Conservation (phyloP, 495 filamentous ascomycete species). For the Tuber umbilicatum region DNA sequence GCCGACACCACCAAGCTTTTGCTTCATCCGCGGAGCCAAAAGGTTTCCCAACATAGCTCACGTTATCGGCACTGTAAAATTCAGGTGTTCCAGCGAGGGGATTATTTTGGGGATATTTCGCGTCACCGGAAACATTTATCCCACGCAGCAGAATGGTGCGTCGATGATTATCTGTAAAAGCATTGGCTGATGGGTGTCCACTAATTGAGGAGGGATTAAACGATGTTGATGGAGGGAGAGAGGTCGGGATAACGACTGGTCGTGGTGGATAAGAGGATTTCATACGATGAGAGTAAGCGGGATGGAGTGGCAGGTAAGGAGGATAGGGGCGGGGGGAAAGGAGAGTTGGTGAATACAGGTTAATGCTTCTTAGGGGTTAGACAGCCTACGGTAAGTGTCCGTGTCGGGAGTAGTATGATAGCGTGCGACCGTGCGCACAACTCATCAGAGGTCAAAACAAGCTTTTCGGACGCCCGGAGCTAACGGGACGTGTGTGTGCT, state of each 20-base stretch:
- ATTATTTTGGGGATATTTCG: slow-evolving; percentile 47
- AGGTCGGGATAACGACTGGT: slow-evolving; percentile 18
- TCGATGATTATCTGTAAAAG: slow-evolving; percentile 47
- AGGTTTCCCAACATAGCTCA: slow-evolving; percentile 56
- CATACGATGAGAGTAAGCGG: not conserved
- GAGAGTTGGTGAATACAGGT: slow-evolving; percentile 3
- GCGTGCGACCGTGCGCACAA: not conserved
- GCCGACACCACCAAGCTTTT: slow-evolving; percentile 55
- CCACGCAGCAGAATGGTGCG: slow-evolving; percentile 55
- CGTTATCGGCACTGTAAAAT: slow-evolving; percentile 51
- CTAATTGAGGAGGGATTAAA: slow-evolving; percentile 26
- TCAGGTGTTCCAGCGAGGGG: slow-evolving; percentile 48
- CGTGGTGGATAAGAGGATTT: slow-evolving; percentile 7
- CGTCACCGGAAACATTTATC: slow-evolving; percentile 61
- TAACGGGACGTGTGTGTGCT: not conserved
- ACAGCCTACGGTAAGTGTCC: no score
- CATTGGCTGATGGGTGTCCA: slow-evolving; percentile 24
- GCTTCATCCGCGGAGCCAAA: slow-evolving; percentile 58
- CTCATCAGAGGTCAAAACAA: not conserved
- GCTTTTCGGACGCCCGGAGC: not conserved
- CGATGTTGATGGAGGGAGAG: slow-evolving; percentile 16
- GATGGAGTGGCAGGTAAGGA: not conserved
- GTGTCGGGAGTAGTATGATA: slow-evolving; percentile 9
- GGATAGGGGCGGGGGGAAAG: not conserved
- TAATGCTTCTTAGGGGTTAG: not conserved